Conservation (phyloP, 148 eudicot genomes). For the Beta vulgaris region DNA sequence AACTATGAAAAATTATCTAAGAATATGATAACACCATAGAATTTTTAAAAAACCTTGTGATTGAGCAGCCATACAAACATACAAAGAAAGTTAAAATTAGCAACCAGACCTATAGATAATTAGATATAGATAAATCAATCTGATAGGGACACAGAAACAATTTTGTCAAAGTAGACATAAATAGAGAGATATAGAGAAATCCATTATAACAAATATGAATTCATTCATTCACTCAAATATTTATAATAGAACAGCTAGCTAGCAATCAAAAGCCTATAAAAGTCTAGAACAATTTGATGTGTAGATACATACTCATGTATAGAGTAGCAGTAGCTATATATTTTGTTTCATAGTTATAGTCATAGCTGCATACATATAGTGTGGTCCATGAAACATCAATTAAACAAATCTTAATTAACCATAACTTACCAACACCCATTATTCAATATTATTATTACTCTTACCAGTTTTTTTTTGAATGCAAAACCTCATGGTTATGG, state of each 20-base stretch:
- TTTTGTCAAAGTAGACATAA: slow-evolving; percentile 6
- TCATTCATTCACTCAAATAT: not conserved
- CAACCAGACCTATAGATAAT: not conserved
- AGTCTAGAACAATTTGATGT: not conserved
- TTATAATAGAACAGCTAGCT: not conserved
- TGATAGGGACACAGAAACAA: slow-evolving; percentile 12
- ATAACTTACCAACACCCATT: slow-evolving; percentile 2
- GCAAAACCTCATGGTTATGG: slow-evolving; percentile 15
- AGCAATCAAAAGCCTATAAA: not conserved
- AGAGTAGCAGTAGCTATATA: not conserved
- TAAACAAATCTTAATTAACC: slow-evolving; percentile 22
- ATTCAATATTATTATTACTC: not conserved
- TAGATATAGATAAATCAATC: not conserved
- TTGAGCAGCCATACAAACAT: too few species aligned
- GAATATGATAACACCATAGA: too few species aligned
- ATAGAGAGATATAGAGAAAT: not conserved
- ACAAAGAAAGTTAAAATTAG: not conserved
- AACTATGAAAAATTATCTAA: too few species aligned
- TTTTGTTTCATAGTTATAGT: slow-evolving; percentile 11
- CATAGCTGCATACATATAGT: slow-evolving; percentile 13
- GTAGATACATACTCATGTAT: not conserved
- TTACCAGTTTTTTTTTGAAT: slow-evolving; percentile 25
- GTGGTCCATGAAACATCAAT: slow-evolving; percentile 17
- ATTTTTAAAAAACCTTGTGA: too few species aligned
- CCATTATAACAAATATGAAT: not conserved